Evolutionary conservation across 768 basidiomycete genomes (phyloP).

Genomic region (Tricholoma flavovirens): DNA sequence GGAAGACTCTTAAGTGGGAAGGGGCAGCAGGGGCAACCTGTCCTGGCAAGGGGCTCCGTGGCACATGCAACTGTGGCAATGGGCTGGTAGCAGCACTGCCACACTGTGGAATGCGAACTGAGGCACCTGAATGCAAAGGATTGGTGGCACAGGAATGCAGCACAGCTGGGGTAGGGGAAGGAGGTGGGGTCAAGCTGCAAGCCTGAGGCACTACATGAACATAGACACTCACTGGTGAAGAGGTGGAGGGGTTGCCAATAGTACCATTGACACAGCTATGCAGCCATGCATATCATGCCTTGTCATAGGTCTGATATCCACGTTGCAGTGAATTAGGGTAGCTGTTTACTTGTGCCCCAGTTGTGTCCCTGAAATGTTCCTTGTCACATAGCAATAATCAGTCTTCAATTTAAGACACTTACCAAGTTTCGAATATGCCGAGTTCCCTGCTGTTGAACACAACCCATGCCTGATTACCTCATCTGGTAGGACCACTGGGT

Average conservation of each 20-base stretch:
- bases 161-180: neutral
- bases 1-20: no score
- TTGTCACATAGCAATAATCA: neutral
- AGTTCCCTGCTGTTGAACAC: neutral
- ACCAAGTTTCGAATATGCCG: neutral
- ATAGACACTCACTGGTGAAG: neutral
- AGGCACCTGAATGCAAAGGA: neutral
- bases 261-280: neutral
- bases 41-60: neutral
- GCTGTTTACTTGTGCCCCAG: neutral
- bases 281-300: neutral
- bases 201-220: neutral
- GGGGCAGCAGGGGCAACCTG: neutral
- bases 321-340: neutral
- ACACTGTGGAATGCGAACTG: neutral
- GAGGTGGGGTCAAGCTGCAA: neutral
- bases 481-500: neutral
- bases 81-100: neutral
- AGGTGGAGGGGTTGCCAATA: neutral
- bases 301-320: neutral
- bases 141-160: neutral
- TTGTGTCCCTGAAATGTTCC: neutral
- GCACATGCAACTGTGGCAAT: neutral
- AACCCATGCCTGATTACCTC: constrained; percentile 1
- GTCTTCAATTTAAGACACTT: constrained; percentile 1